Percentiles rank a stretch among this genome's conserved stretches.
These are phyloP conservation scores for Blastocladiella emersonii DNA, from an alignment of 371 early-diverging fungal genomes.

Conservation along the genomic window DNA sequence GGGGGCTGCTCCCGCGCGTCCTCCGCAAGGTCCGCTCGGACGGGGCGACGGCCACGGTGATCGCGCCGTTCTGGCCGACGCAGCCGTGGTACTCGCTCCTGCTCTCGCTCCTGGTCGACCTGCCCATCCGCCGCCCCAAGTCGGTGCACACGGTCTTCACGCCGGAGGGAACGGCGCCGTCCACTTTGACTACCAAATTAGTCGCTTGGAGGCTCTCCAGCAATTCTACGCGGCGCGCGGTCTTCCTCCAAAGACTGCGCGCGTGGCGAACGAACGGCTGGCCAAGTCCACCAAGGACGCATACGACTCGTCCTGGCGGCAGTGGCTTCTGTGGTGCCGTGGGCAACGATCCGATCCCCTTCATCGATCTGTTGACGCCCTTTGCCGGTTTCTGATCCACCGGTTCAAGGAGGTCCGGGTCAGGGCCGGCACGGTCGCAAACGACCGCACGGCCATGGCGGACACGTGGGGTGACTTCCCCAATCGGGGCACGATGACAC, in stretches of 20 bases:
- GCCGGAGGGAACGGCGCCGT: neutral
- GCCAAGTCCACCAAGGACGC: neutral
- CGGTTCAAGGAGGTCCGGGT: neutral
- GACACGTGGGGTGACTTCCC: neutral
- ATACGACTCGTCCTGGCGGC: neutral
- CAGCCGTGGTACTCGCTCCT: constrained; percentile 15
- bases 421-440: neutral
- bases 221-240: constrained; percentile 3
- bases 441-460: neutral
- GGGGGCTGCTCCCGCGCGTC: constrained; percentile 16
- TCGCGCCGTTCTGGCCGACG: constrained; percentile 17
- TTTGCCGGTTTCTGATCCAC: neutral
- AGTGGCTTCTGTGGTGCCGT: neutral
- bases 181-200: neutral
- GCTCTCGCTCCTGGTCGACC: neutral
- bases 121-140: neutral
- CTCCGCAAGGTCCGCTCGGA: constrained; percentile 13
- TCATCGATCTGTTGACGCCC: neutral
- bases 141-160: neutral
- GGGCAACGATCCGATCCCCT: neutral
- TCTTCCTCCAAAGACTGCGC: neutral
- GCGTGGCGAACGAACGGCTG: neutral
- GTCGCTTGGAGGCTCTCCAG: constrained; percentile 15
- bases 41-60: constrained; percentile 6
- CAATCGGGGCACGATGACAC: neutral